Conservation (phyloP, 2,329 filamentous ascomycete genomes). For the Verticillium isaacii region DNA sequence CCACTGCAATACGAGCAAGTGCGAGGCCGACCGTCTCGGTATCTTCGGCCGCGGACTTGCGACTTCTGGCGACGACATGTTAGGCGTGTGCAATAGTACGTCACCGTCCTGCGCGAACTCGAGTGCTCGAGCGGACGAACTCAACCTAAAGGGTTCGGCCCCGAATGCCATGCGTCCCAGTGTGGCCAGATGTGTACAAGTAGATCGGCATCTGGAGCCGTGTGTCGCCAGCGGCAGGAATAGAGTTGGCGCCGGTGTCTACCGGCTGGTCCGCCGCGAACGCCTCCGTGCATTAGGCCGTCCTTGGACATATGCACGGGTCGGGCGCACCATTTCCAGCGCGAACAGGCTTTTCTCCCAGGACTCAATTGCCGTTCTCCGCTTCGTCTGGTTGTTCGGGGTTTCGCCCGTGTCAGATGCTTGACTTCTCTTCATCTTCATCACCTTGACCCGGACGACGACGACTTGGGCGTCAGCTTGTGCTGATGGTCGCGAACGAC, state of each 20-base stretch:
- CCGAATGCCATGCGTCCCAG: background rate
- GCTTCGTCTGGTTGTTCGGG: background rate
- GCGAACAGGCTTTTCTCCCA: background rate
- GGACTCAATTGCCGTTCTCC: background rate
- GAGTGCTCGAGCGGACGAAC: background rate
- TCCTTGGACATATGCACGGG: background rate
- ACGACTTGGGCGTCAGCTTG: background rate
- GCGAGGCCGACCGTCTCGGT: background rate
- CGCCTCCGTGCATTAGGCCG: background rate
- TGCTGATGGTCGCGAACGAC: background rate
- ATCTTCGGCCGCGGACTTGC: background rate
- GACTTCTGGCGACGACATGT: background rate
- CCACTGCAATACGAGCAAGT: background rate
- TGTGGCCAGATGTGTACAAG: background rate
- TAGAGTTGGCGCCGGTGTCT: background rate
- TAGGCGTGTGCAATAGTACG: background rate
- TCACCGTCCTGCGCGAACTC: background rate
- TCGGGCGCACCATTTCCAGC: background rate
- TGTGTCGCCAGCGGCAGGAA: background rate
- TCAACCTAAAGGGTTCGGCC: background rate
- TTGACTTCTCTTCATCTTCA: background rate
- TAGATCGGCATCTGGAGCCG: background rate
- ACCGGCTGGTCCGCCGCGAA: background rate
- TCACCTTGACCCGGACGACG: background rate
- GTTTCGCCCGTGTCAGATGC: background rate